These are phyloP conservation scores for Paramecium octaurelia DNA, from an alignment of 73 alveolate species.

Conservation along the genomic window DNA sequence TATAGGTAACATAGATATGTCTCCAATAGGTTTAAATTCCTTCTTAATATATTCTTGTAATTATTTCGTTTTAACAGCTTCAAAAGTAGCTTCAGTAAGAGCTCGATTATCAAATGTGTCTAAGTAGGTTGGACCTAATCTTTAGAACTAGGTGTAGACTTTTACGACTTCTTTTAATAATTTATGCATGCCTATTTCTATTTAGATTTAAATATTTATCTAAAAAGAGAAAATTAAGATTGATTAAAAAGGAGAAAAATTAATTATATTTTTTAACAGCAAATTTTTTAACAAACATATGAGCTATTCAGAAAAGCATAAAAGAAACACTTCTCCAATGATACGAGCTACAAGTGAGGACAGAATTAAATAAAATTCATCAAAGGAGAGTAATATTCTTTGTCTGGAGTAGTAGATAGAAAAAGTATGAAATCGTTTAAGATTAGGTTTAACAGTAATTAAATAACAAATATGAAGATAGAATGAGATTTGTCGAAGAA, in stretches of 20 bases:
- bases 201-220: not conserved
- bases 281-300: not conserved
- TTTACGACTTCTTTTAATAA: not conserved
- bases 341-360: conserved; percentile 31
- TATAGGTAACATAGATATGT: conserved; percentile 26
- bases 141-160: not conserved
- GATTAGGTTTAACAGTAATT: not conserved
- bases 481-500: conserved; percentile 15
- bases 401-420: conserved; percentile 21
- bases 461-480: conserved; percentile 15
- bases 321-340: not conserved
- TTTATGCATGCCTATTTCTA: not conserved
- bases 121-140: not conserved
- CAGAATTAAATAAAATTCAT: not conserved
- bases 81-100: conserved; percentile 18
- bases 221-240: not conserved
- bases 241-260: not conserved
- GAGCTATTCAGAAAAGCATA: conserved; percentile 42
- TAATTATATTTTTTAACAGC: not conserved
- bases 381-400: not conserved
- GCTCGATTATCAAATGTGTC: conserved; percentile 30
- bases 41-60: conserved; percentile 12
- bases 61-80: conserved; percentile 41
- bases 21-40: conserved; percentile 37
- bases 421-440: not conserved